Percentiles rank a stretch among this genome's conserved stretches.
These are phyloP conservation scores for Monsonia emarginata DNA, from an alignment of 441 rosid species.

Conservation along the genomic window DNA sequence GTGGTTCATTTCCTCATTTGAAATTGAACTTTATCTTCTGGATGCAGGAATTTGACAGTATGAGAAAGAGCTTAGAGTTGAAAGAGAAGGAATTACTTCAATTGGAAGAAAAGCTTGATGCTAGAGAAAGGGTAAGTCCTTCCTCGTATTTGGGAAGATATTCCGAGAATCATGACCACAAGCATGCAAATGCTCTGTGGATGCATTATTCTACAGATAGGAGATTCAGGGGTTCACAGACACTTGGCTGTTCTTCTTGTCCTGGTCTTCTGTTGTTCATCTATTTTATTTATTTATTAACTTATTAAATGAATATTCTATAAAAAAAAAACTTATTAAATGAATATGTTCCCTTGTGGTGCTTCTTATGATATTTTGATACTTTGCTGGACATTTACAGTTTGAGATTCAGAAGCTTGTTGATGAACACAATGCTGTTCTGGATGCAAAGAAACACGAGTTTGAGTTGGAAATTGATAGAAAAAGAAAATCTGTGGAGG, in stretches of 20 bases:
- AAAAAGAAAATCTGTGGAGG: conserved; percentile 63
- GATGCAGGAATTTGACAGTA: conserved; percentile 49
- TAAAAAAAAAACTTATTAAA: neutral
- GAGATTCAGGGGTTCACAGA: neutral
- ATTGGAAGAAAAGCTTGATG: conserved; percentile 65
- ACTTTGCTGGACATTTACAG: conserved; percentile 31
- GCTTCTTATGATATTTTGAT: conserved; percentile 7
- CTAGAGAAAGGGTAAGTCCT: conserved; percentile 64
- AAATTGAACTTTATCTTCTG: conserved; percentile 14
- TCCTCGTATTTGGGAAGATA: conserved; percentile 1
- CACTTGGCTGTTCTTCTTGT: neutral
- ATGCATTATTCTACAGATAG: neutral
- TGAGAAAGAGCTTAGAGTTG: conserved; percentile 46
- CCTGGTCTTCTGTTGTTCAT: neutral
- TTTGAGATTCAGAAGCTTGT: conserved; percentile 58
- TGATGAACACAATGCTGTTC: conserved; percentile 59
- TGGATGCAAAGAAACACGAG: conserved; percentile 58
- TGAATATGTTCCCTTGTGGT: neutral
- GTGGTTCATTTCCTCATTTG: neutral
- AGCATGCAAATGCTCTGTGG: neutral
- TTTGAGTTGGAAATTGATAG: conserved; percentile 70
- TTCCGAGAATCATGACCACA: neutral
- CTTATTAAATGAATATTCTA: too few relatives aligned
- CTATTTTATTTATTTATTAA: too few relatives aligned
- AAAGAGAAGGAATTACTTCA: conserved; percentile 52